Evolutionary conservation across 208 protist genomes (phyloP).

Genomic region (Leishmania braziliensis): DNA sequence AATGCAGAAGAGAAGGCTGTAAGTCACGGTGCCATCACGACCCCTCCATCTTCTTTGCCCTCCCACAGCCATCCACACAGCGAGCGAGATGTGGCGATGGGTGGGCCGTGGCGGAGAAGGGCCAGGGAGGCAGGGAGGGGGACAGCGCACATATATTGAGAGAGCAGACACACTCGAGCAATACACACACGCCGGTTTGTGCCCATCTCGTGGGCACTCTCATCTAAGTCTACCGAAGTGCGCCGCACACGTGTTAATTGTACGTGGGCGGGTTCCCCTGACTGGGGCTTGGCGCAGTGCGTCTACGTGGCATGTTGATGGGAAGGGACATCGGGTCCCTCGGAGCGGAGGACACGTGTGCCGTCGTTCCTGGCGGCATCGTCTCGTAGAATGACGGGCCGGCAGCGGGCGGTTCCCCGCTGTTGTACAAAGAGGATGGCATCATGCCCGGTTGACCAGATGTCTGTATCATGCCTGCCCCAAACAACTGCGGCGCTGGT

Average conservation of each 20-base stretch:
- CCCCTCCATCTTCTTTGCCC: background rate
- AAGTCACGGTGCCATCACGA: background rate
- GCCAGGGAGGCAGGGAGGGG: background rate
- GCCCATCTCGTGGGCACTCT: too few species aligned
- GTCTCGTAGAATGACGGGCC: background rate
- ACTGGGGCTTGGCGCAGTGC: constrained; percentile 7
- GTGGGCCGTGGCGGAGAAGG: background rate
- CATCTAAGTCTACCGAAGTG: background rate
- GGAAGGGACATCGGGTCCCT: background rate
- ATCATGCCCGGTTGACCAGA: constrained; percentile 13
- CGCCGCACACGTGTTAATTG: background rate
- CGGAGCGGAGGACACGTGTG: background rate
- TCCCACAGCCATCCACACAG: background rate
- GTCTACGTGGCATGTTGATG: constrained; percentile 32
- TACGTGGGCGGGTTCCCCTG: constrained; percentile 8
- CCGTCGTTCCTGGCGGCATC: background rate
- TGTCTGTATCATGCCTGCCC: constrained; percentile 19
- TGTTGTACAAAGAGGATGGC: background rate
- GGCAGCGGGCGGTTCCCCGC: background rate
- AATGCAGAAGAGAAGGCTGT: background rate
- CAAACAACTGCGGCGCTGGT: constrained; percentile 31
- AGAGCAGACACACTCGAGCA: background rate
- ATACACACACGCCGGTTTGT: background rate
- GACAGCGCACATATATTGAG: background rate
- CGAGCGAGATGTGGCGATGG: background rate